Base-by-base conservation (phyloP, 75 land plant genomes). In the Cupressus sempervirens region DNA sequence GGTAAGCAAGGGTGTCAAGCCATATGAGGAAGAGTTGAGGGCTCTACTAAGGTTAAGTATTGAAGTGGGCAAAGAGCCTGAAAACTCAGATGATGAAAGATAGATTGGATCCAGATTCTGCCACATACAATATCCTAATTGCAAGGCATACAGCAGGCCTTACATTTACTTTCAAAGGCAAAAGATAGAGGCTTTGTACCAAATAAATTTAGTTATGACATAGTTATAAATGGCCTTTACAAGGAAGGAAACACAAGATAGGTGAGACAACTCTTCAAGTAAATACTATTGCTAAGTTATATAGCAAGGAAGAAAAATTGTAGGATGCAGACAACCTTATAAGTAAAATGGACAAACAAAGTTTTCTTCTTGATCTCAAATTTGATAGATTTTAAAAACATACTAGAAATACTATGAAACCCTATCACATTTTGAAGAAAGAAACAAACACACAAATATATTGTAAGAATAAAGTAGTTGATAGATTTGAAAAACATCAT, bases 11-110 rank as follows among this genome's bases (percentile, higher is more conserved):
- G 91, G 89, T 38, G 87, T 94, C 34, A 8, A 80, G 5, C 87
- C 92, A 15, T 96, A 95, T 40, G 97, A 92, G 83, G 85, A 82
- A 30, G 93, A 93, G 85, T 81, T 95, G 50, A 82, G 88, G 34
- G 90, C 89, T 29, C 91, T 95, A 13, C 82, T 95, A 70, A 86
- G 84, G 62, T 72, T 91, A 18, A 95, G 97, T 77, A 53, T 85
- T 29, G 87, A 90, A 30, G 87, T 52, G 34, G 89, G 85, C 11
- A 86, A 84, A 45, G 84, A 58, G 82, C 30, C 53, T 95, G n/a
- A 62, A 92, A 56, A 88, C 84, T 83, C 86, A 84, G 56, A 88
- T 93, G 91, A 88, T 82, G 84, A 23, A n/a, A 15, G 84, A 86
- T 40, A 91, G 92, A 11, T 26, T 87, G 29, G 62, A 67, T 76